phyloP scores from a whole-genome alignment of 805 yeast genomes.

The Wilhelminamyces savonicus region DNA sequence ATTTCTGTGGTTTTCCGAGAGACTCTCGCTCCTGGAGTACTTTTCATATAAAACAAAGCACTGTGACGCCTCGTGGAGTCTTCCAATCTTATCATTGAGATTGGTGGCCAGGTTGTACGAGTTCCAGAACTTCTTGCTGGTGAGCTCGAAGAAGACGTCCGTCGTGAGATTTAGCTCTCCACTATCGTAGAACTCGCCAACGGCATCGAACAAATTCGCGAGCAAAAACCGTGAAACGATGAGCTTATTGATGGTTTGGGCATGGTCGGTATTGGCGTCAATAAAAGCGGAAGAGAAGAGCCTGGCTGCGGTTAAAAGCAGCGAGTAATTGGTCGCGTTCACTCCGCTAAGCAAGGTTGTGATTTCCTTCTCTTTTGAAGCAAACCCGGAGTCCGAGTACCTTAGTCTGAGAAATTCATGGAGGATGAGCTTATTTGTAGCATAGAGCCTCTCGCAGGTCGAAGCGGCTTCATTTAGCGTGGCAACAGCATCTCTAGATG shows the following conservation, averaged over 20 bases:
- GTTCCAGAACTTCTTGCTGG: slow-evolving; percentile 28
- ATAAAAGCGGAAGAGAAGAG: slow-evolving; percentile 18
- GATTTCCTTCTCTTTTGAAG: slow-evolving; percentile 20
- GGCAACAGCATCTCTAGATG: slow-evolving; percentile 9
- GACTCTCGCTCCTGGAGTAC: not conserved
- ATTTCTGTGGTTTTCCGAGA: slow-evolving; percentile 2
- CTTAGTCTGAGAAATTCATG: slow-evolving; percentile 20
- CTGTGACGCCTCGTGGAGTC: slow-evolving; percentile 15
- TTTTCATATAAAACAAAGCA: slow-evolving; percentile 23
- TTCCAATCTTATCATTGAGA: slow-evolving; percentile 29
- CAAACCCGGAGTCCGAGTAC: slow-evolving; percentile 6
- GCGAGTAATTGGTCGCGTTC: slow-evolving; percentile 14
- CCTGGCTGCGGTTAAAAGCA: slow-evolving; percentile 12
- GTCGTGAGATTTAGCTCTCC: slow-evolving; percentile 3
- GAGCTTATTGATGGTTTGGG: slow-evolving; percentile 10
- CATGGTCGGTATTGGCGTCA: slow-evolving; percentile 3
- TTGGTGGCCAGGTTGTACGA: slow-evolving; percentile 21
- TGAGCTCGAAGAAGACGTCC: slow-evolving; percentile 9
- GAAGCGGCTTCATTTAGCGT: slow-evolving; percentile 15
- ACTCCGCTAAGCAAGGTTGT: slow-evolving; percentile 17
- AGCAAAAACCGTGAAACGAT: slow-evolving; percentile 24
- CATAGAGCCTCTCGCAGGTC: slow-evolving; percentile 27
- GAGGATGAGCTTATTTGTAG: slow-evolving; percentile 30
- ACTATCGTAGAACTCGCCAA: slow-evolving; percentile 8
- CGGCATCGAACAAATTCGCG: slow-evolving; percentile 20